Conservation (phyloP, 1,284 basidiomycete species). For the Moesziomyces sp. region DNA sequence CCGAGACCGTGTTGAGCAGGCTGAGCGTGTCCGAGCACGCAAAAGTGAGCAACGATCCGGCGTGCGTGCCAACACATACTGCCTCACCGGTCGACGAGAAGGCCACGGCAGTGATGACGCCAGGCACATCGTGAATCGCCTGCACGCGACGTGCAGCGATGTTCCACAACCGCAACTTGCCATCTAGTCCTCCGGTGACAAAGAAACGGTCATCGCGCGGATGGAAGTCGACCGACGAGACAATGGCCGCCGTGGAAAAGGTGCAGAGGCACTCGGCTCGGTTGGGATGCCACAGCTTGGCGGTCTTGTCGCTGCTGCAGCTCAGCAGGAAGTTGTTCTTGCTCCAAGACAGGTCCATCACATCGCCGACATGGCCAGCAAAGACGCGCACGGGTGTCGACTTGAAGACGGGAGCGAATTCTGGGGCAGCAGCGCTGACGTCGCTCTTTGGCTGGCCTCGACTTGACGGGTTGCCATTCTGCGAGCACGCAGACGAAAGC, state of each 20-base stretch:
- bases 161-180: constrained; percentile 69
- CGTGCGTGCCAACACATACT: constrained; percentile 67
- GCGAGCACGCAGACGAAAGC: not conserved
- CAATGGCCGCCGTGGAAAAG: constrained; percentile 68
- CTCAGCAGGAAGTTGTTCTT: constrained; percentile 69
- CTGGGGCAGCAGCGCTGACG: not conserved
- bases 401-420: constrained; percentile 45
- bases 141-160: constrained; percentile 51
- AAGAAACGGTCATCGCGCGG: constrained; percentile 69
- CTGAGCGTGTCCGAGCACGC: constrained; percentile 61
- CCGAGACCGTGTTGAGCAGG: constrained; percentile 59
- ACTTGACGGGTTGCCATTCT: not conserved
- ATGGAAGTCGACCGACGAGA: constrained; percentile 67
- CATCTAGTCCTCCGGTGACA: constrained; percentile 67
- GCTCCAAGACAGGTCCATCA: constrained; percentile 68
- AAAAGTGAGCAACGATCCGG: constrained; percentile 61
- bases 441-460: constrained; percentile 8
- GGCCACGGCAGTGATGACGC: constrained; percentile 67
- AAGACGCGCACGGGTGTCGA: constrained; percentile 63
- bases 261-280: constrained; percentile 66
- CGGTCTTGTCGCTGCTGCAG: constrained; percentile 69
- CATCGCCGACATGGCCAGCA: constrained; percentile 66
- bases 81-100: constrained; percentile 65
- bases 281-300: constrained; percentile 68
- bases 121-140: constrained; percentile 60